Evolutionary conservation across 805 yeast genomes (phyloP).

Genomic region (Ogataea siamensis): DNA sequence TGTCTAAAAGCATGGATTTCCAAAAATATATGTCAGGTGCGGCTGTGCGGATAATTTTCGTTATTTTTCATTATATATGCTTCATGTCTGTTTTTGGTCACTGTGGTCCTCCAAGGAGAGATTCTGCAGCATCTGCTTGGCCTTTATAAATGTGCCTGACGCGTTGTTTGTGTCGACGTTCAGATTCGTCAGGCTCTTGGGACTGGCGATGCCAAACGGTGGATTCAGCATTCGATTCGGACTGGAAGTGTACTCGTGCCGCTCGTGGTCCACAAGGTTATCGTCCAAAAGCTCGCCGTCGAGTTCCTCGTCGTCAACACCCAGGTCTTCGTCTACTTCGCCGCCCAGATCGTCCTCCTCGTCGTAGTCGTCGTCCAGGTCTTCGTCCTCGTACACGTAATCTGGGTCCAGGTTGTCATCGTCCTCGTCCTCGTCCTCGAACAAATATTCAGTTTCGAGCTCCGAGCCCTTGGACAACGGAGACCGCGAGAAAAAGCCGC

Average conservation of each 20-base stretch:
- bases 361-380: constrained; percentile 28
- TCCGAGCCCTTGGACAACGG: constrained; percentile 20
- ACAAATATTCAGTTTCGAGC: constrained; percentile 29
- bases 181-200: constrained; percentile 16
- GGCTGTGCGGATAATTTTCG: constrained; percentile 2
- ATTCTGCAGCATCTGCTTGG: constrained; percentile 22
- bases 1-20: constrained; percentile 1
- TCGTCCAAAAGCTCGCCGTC: constrained; percentile 17
- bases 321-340: constrained; percentile 25
- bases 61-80: constrained; percentile 4
- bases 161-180: constrained; percentile 19
- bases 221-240: constrained; percentile 7
- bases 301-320: constrained; percentile 26
- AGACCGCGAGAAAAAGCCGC: constrained; percentile 21
- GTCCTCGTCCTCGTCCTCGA: constrained; percentile 28
- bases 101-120: constrained; percentile 17
- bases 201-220: constrained; percentile 16
- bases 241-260: constrained; percentile 2
- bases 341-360: constrained; percentile 29
- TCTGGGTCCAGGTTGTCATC: constrained; percentile 36
- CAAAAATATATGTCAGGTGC: background rate
- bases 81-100: background rate
- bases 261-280: constrained; percentile 12
- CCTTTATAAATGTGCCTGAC: constrained; percentile 27
- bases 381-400: constrained; percentile 32